These are phyloP conservation scores for Phoma sp. DNA, from an alignment of 2,329 filamentous ascomycete genomes.

Conservation along the genomic window DNA sequence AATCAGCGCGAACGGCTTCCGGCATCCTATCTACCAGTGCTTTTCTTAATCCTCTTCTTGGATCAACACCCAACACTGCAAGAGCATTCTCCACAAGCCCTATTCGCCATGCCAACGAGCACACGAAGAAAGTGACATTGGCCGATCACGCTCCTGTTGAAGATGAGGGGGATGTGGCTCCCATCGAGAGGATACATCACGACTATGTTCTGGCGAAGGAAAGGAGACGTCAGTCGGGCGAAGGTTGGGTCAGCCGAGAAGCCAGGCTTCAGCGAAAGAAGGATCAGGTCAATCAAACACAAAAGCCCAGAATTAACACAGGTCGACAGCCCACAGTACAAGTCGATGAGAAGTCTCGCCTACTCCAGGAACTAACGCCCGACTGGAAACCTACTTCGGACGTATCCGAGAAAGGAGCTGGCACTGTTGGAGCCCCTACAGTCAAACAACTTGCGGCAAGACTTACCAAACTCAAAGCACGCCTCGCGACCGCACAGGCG, in stretches of 20 bases:
- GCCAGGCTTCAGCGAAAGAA: not conserved
- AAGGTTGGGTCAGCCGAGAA: not conserved
- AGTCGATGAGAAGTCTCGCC: not conserved
- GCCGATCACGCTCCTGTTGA: not conserved
- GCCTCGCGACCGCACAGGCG: not conserved
- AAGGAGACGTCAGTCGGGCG: not conserved
- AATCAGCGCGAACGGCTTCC: not conserved
- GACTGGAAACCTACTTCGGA: not conserved
- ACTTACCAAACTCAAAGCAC: not conserved
- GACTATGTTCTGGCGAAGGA: not conserved
- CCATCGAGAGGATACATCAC: not conserved
- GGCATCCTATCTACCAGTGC: not conserved
- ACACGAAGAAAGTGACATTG: not conserved
- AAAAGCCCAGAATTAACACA: not conserved
- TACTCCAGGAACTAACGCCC: slow-evolving; percentile 4
- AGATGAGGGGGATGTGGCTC: not conserved
- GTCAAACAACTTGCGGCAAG: not conserved
- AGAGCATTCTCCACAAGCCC: slow-evolving; percentile 17
- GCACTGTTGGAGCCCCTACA: not conserved
- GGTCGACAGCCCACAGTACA: not conserved
- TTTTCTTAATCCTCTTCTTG: slow-evolving; percentile 8
- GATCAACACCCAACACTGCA: not conserved
- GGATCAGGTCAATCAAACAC: not conserved
- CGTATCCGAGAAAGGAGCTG: not conserved
- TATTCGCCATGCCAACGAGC: not conserved